phyloP scores from a whole-genome alignment of 192 early-diverging fungal genomes.

The Gigaspora rosea region DNA sequence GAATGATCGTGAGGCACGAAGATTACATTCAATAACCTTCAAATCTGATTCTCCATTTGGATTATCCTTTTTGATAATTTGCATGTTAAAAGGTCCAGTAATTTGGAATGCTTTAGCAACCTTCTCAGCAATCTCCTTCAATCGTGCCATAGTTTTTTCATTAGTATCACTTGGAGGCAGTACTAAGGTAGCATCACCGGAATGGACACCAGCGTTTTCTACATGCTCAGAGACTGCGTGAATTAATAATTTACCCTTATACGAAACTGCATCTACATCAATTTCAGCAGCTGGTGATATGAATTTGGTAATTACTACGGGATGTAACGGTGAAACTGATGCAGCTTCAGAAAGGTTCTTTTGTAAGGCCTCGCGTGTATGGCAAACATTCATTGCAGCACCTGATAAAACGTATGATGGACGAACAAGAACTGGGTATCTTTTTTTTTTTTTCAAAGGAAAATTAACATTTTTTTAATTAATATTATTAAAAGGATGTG shows the following conservation, averaged over 20 bases:
- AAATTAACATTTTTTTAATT: not conserved
- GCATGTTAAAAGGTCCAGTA: conserved; percentile 98
- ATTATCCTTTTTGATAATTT: conserved; percentile 99
- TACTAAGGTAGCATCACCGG: conserved; percentile 96
- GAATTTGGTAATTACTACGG: conserved; percentile 98
- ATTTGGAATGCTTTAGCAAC: conserved; percentile 92
- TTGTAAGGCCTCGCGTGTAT: conserved; percentile 76
- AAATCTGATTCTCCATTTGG: conserved; percentile 61
- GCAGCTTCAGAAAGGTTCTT: conserved; percentile 88
- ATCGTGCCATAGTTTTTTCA: conserved; percentile 90
- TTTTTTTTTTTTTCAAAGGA: not conserved
- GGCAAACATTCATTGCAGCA: conserved; percentile 87
- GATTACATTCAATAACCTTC: conserved; percentile 99
- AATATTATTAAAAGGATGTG: too few relatives aligned
- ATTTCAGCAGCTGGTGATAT: conserved; percentile 99
- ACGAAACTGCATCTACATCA: conserved; percentile 98
- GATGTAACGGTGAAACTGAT: conserved; percentile 89
- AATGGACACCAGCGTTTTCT: conserved; percentile 99
- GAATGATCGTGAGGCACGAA: conserved; percentile 95
- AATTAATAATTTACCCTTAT: conserved; percentile 89
- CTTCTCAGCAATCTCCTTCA: conserved; percentile 88
- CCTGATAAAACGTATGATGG: conserved; percentile 98
- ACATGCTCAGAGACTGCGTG: conserved; percentile 98
- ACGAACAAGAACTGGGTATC: conserved; percentile 92
- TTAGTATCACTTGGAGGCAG: conserved; percentile 95